A percentile compares a stretch with the other conserved stretches of the same genome.
phyloP scores from a whole-genome alignment of 2,329 filamentous ascomycete genomes.

The Dendryphion nanum region DNA sequence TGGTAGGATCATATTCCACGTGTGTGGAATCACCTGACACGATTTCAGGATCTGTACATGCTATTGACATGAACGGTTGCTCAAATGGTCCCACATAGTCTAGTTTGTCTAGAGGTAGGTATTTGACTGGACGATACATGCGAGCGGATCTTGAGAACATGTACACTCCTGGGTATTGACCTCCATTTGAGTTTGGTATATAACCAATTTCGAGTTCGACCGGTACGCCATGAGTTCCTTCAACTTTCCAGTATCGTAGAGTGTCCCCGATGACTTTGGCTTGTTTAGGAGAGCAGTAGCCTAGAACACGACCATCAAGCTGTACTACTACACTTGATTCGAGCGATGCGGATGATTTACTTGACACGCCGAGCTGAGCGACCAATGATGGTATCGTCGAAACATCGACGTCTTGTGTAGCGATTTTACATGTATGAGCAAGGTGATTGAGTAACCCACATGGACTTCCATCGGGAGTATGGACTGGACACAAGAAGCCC shows the following conservation, averaged over 20 bases:
- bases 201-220: conserved; percentile 87
- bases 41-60: conserved; percentile 84
- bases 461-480: conserved; percentile 93
- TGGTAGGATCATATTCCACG: conserved; percentile 90
- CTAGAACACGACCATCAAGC: conserved; percentile 84
- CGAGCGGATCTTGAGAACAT: conserved; percentile 81
- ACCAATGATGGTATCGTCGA: conserved; percentile 73
- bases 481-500: conserved; percentile 96
- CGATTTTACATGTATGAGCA: conserved; percentile 89
- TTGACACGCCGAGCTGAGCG: conserved; percentile 74
- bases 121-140: conserved; percentile 90
- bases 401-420: conserved; percentile 72
- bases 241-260: conserved; percentile 92
- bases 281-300: conserved; percentile 84
- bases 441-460: conserved; percentile 95
- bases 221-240: conserved; percentile 77
- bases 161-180: conserved; percentile 95
- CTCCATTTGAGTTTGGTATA: conserved; percentile 80
- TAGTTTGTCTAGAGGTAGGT: conserved; percentile 78
- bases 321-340: conserved; percentile 86
- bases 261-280: conserved; percentile 80
- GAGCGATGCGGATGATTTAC: conserved; percentile 72
- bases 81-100: conserved; percentile 93
- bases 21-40: conserved; percentile 87
- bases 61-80: conserved; percentile 98